These are phyloP conservation scores for Fusarium subglutinans DNA, from an alignment of 2,329 filamentous ascomycete species.

Conservation along the genomic window DNA sequence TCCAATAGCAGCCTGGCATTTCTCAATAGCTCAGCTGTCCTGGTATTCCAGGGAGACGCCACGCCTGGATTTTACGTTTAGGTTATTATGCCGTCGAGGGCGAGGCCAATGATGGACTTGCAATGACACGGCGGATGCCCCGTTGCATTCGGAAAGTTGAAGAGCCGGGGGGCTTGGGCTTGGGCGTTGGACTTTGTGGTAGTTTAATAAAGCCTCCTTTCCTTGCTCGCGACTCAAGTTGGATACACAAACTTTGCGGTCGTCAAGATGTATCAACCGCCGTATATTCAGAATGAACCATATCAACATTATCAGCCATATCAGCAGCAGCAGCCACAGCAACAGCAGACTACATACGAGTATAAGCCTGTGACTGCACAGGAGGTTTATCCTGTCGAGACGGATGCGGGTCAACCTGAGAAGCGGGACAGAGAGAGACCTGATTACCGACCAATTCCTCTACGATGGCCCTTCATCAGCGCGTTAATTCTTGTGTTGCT, in stretches of 20 bases:
- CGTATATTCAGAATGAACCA: not conserved
- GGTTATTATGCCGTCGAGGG: not conserved
- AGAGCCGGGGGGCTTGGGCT: not conserved
- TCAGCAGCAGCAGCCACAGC: not conserved
- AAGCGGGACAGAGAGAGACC: slow-evolving; percentile 16
- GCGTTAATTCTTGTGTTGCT: slow-evolving; percentile 12
- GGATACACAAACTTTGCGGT: not conserved
- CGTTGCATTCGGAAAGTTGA: slow-evolving; percentile 10
- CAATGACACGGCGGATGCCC: not conserved
- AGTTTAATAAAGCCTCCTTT: slow-evolving; percentile 18
- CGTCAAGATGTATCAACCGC: slow-evolving; percentile 21
- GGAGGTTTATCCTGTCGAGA: slow-evolving; percentile 1
- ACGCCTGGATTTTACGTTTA: slow-evolving; percentile 5
- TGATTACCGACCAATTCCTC: slow-evolving; percentile 31
- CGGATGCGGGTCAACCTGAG: not conserved
- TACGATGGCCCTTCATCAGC: slow-evolving; percentile 30
- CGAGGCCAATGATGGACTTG: not conserved
- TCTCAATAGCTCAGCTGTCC: slow-evolving; percentile 4
- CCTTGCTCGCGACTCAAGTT: not conserved
- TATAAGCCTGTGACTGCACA: slow-evolving; percentile 24
- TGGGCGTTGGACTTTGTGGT: not conserved
- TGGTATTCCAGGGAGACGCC: slow-evolving; percentile 5
- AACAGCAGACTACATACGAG: slow-evolving; percentile 3
- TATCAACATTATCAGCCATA: slow-evolving; percentile 6
- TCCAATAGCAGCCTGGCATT: not conserved